A percentile compares a stretch with the other conserved stretches of the same genome.
Evolutionary conservation across 495 filamentous ascomycete species (phyloP).

Genomic region (Trichodelitschia bisporula): DNA sequence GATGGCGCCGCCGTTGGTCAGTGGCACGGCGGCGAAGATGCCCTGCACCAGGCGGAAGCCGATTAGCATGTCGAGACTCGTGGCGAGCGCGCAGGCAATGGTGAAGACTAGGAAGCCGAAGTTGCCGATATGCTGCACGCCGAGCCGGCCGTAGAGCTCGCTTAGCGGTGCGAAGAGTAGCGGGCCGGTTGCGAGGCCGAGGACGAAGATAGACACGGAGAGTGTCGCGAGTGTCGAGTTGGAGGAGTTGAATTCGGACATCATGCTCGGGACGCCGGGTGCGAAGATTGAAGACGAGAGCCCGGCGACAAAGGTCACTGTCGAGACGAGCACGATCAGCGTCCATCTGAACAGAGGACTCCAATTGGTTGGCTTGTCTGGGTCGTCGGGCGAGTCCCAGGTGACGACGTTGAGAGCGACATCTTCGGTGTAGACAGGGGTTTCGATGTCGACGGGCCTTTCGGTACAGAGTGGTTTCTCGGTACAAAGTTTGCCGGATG

Average conservation of each 20-base stretch:
- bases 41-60: conserved; percentile 15
- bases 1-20: conserved; percentile 11
- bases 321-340: conserved; percentile 1
- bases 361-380: conserved; percentile 1
- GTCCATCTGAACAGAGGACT: neutral
- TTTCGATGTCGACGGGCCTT: too few relatives aligned
- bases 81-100: conserved; percentile 13
- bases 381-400: neutral
- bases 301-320: conserved; percentile 1
- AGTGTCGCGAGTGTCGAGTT: conserved; percentile 6
- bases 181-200: conserved; percentile 13
- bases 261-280: conserved; percentile 5
- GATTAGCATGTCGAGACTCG: conserved; percentile 9
- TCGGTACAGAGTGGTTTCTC: too few relatives aligned
- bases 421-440: too few relatives aligned
- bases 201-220: conserved; percentile 12
- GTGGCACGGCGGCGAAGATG: conserved; percentile 9
- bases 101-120: conserved; percentile 12
- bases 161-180: conserved; percentile 10
- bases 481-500: too few relatives aligned
- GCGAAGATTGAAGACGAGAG: conserved; percentile 9
- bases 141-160: conserved; percentile 10
- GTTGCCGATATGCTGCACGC: conserved; percentile 12
- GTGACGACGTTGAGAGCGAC: neutral
- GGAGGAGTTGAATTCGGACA: conserved; percentile 6